Conservation (phyloP, 331 rosid genomes). For the Arachis monticola region DNA sequence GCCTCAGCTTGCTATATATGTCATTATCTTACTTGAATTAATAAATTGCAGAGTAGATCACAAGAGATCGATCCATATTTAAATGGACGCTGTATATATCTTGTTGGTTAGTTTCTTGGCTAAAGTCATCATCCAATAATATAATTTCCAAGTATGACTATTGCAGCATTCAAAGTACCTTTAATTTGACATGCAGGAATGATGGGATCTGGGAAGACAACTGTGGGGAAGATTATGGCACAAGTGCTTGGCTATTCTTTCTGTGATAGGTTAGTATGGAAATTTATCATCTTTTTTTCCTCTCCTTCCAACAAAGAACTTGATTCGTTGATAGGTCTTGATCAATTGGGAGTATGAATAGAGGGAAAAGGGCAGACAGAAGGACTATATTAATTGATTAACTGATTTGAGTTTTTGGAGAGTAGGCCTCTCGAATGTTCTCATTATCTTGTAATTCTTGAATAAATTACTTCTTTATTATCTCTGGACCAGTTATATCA, state of each 20-base stretch:
- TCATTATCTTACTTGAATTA: slow-evolving; percentile 57
- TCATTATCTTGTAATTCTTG: too few species aligned
- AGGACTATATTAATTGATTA: too few species aligned
- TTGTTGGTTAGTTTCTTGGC: slow-evolving; percentile 82
- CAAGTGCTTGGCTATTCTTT: slow-evolving; percentile 78
- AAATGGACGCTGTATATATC: slow-evolving; percentile 87
- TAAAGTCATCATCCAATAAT: slow-evolving; percentile 31
- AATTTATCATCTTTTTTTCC: slow-evolving; percentile 27
- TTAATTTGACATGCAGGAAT: slow-evolving; percentile 69
- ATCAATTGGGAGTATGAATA: too few species aligned
- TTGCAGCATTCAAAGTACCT: slow-evolving; percentile 29
- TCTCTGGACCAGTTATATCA: too few species aligned
- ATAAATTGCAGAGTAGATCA: slow-evolving; percentile 70
- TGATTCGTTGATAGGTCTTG: too few species aligned
- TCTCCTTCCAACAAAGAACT: background rate
- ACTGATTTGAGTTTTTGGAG: too few species aligned
- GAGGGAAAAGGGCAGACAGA: too few species aligned
- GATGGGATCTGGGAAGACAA: slow-evolving; percentile 99
- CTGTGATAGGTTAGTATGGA: slow-evolving; percentile 68
- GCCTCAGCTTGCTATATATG: slow-evolving; percentile 25
- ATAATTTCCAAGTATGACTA: slow-evolving; percentile 28
- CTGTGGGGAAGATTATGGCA: slow-evolving; percentile 84
- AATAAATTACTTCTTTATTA: too few species aligned
- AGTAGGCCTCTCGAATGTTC: too few species aligned
- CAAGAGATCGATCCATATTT: slow-evolving; percentile 74